phyloP scores from a whole-genome alignment of 2,329 filamentous ascomycete genomes.

The Aspergillus alliaceus region DNA sequence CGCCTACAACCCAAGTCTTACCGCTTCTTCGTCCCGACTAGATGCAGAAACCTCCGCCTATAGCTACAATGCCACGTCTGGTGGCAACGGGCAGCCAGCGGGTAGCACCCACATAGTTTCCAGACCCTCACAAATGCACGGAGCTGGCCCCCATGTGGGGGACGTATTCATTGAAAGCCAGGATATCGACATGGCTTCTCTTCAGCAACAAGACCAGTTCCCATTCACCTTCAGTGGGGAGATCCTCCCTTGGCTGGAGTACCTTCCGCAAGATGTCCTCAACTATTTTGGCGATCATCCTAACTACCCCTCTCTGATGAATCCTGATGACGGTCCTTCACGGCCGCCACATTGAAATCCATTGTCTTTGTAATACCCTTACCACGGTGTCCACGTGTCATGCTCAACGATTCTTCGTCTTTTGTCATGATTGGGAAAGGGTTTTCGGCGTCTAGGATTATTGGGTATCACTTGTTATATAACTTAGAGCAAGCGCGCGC shows the following conservation, averaged over 20 bases:
- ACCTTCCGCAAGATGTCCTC: slow-evolving; percentile 66
- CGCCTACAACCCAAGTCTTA: slow-evolving; percentile 18
- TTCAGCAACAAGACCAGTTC: slow-evolving; percentile 46
- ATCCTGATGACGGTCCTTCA: slow-evolving; percentile 24
- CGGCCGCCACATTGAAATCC: slow-evolving; percentile 22
- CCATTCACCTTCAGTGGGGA: slow-evolving; percentile 51
- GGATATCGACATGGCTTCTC: slow-evolving; percentile 70
- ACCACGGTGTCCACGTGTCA: slow-evolving; percentile 8
- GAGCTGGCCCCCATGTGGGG: slow-evolving; percentile 18
- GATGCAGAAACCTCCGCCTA: slow-evolving; percentile 22
- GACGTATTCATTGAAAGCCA: slow-evolving; percentile 72
- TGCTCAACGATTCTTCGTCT: slow-evolving; percentile 6
- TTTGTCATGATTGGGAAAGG: slow-evolving; percentile 9
- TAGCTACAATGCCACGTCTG: slow-evolving; percentile 22
- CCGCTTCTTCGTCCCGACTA: slow-evolving; percentile 21
- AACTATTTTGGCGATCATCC: slow-evolving; percentile 51
- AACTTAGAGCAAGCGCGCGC: slow-evolving; percentile 10
- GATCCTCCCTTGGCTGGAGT: slow-evolving; percentile 74
- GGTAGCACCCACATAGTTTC: slow-evolving; percentile 17
- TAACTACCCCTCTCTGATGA: slow-evolving; percentile 32
- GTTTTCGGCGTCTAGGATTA: slow-evolving; percentile 9
- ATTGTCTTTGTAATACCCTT: not conserved
- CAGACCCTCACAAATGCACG: slow-evolving; percentile 18
- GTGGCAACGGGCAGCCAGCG: slow-evolving; percentile 16
- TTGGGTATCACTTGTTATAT: slow-evolving; percentile 6